phyloP scores from a whole-genome alignment of 305 asterid genomes.

The Fraxinus floribunda region DNA sequence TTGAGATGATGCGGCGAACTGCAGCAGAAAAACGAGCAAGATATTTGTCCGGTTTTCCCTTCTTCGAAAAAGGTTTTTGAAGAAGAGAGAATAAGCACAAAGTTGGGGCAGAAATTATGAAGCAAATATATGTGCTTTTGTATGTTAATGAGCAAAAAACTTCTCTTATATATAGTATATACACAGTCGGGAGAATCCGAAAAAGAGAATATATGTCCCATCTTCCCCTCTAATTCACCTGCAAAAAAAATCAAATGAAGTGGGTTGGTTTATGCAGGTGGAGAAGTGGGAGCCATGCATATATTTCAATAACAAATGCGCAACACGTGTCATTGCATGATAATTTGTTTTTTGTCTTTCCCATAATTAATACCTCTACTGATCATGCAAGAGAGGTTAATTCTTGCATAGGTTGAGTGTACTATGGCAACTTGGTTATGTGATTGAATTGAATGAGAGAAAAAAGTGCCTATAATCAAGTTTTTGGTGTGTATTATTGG shows the following conservation, averaged over 20 bases:
- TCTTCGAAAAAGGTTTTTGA: not conserved
- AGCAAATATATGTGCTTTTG: not conserved
- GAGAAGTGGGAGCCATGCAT: constrained; percentile 20
- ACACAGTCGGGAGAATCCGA: not conserved
- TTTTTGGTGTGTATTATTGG: not conserved
- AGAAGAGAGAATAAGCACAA: not conserved
- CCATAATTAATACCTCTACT: not conserved
- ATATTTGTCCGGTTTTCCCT: not conserved
- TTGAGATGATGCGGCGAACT: constrained; percentile 15
- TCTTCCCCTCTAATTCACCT: not conserved
- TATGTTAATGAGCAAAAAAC: not conserved
- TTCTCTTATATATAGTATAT: not conserved
- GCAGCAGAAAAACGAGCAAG: not conserved
- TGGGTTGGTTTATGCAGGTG: constrained; percentile 28
- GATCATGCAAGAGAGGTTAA: not conserved
- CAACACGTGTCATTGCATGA: not conserved
- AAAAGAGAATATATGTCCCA: not conserved
- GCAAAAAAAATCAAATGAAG: not conserved
- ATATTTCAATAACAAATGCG: constrained; percentile 9
- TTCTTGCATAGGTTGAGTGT: not conserved
- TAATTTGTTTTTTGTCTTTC: not conserved
- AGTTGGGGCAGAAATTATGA: not conserved
- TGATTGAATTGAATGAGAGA: not conserved
- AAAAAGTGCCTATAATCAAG: not conserved
- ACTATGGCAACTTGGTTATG: not conserved